Evolutionary conservation across 495 filamentous ascomycete species (phyloP).

Genomic region (Aspergillus sclerotioniger): DNA sequence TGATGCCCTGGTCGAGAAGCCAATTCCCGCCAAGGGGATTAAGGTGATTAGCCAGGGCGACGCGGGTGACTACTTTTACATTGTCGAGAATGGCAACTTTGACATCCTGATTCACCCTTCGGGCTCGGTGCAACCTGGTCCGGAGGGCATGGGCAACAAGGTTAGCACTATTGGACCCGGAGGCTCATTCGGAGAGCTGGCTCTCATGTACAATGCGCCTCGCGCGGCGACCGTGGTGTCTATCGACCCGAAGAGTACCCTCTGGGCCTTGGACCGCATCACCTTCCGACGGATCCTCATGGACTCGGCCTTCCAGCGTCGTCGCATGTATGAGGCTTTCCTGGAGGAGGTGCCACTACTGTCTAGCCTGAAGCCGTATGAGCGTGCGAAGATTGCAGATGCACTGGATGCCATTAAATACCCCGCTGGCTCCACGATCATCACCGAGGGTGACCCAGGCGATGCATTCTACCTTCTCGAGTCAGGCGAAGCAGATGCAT

Average conservation of each 20-base stretch:
- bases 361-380: slow-evolving; percentile 78
- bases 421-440: slow-evolving; percentile 76
- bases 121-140: slow-evolving; percentile 78
- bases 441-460: slow-evolving; percentile 86
- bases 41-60: slow-evolving; percentile 97
- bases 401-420: slow-evolving; percentile 88
- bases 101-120: slow-evolving; percentile 84
- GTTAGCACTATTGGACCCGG: slow-evolving; percentile 83
- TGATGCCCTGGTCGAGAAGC: slow-evolving; percentile 89
- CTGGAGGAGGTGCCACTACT: slow-evolving; percentile 95
- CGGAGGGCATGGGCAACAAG: slow-evolving; percentile 78
- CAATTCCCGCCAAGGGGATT: slow-evolving; percentile 90
- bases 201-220: slow-evolving; percentile 97
- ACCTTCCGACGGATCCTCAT: slow-evolving; percentile 98
- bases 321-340: slow-evolving; percentile 96
- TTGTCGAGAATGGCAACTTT: slow-evolving; percentile 88
- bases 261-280: slow-evolving; percentile 93
- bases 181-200: slow-evolving; percentile 95
- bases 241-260: slow-evolving; percentile 69
- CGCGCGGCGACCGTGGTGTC: slow-evolving; percentile 95
- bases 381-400: slow-evolving; percentile 95
- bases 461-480: slow-evolving; percentile 93
- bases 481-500: slow-evolving; percentile 81
- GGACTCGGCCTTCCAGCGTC: slow-evolving; percentile 94
- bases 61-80: slow-evolving; percentile 95